Conservation (phyloP, 2,329 filamentous ascomycete species). For the Fusarium pseudoanthophilum region DNA sequence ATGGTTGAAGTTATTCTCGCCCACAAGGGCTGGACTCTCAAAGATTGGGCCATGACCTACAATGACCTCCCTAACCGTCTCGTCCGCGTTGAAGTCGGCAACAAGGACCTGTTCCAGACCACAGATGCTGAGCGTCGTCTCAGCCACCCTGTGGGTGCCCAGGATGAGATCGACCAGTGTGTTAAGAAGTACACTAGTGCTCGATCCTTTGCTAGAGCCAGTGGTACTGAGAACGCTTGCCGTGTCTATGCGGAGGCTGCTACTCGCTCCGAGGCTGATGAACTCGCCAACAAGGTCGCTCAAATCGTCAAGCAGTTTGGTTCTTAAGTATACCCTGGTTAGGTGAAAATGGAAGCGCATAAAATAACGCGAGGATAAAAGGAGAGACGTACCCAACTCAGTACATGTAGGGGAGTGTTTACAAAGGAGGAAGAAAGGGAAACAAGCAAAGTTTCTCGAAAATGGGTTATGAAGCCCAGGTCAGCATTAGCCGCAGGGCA, state of each 20-base stretch:
- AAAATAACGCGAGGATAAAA: slow-evolving; percentile 15
- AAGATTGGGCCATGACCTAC: slow-evolving; percentile 94
- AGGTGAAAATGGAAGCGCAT: slow-evolving; percentile 16
- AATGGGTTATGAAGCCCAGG: slow-evolving; percentile 12
- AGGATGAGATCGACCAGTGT: slow-evolving; percentile 85
- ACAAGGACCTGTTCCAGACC: slow-evolving; percentile 90
- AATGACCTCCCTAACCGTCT: slow-evolving; percentile 93
- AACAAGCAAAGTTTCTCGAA: slow-evolving; percentile 12
- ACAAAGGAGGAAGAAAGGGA: slow-evolving; percentile 1
- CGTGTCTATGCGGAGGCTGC: slow-evolving; percentile 96
- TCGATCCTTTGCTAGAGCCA: slow-evolving; percentile 89
- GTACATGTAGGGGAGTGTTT: not conserved
- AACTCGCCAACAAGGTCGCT: slow-evolving; percentile 85
- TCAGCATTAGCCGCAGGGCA: slow-evolving; percentile 12
- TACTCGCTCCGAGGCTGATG: slow-evolving; percentile 88
- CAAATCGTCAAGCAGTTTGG: slow-evolving; percentile 74
- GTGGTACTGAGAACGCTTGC: slow-evolving; percentile 95
- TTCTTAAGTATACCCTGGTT: slow-evolving; percentile 39
- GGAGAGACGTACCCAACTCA: not conserved
- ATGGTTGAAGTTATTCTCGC: slow-evolving; percentile 96
- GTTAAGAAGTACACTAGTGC: slow-evolving; percentile 93
- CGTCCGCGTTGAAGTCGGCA: slow-evolving; percentile 88
- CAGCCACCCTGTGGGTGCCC: slow-evolving; percentile 79
- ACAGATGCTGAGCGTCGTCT: slow-evolving; percentile 93
- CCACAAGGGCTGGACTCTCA: slow-evolving; percentile 90